Evolutionary conservation across 176 grass and related monocot genomes (phyloP), one percentile per base, ranked within the genome.

Genomic region (Musa troglodytarum): DNA sequence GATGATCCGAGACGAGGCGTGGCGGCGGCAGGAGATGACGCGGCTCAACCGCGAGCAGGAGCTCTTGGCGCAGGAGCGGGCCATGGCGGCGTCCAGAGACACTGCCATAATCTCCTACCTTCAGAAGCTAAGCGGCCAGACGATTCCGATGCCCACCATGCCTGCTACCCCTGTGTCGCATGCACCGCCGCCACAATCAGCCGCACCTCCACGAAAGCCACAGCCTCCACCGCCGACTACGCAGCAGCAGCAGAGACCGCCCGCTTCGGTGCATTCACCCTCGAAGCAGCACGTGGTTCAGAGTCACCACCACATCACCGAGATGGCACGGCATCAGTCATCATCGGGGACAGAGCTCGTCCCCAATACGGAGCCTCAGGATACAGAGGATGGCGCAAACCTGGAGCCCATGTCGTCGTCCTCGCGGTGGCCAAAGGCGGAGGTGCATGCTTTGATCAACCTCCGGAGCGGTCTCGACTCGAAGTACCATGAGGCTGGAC

Each of bases 11-110:
- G 92, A 96, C 79, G 92, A 96, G 66, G 86, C 83, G 6, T 96
- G 92, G 92, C 83, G 92, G 16, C 81, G 81, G 1, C 83, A 96
- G 83, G 92, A 91, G 81, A 81, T 84, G 21, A 81, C 88, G 54
- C 83, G 92, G 76, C 76, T 87, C 54, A 86, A 74, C 69, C 80
- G 83, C 65, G 88, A 96, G 74, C 86, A 83, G 66, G 86, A 96
- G 73, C 77, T 86, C 73, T 78, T 86, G 56, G 83, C 86, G 16
- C 71, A 80, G 71, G 92, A 96, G 80, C 85, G 88, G 52, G 83
- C 88, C 25, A 78, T 79, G 56, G 76, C 88, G 8, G 86, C 88
- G 71, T 29, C 26, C 26, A 19, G 53, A 54, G 17, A 59, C 73
- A 11, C 53, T 54, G 63, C 20, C 63, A 16, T 82, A 15, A 72